Evolutionary conservation across 2,329 filamentous ascomycete genomes (phyloP), one percentile per base, ranked within the genome.

Genomic region (Alternaria conjuncta): DNA sequence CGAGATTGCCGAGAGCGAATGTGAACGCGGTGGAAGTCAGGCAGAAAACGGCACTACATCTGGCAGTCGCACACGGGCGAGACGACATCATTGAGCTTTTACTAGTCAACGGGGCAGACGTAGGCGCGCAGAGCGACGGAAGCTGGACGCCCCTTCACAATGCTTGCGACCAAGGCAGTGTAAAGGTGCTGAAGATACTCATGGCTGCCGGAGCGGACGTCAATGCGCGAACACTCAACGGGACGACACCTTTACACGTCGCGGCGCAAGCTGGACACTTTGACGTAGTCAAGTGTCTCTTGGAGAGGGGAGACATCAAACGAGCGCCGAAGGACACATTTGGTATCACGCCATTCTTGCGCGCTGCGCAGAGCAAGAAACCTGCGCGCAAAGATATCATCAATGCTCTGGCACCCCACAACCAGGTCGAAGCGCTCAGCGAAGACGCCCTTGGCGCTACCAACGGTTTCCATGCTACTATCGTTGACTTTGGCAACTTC

Each of bases 321-420:
- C 71, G 80, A 18, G 67, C 75, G 7, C 75, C 77, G 2, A 80
- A 80, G 65, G 83, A 85, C 61, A 75, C 75, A 3, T 83, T 82
- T 55, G 81, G 83, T 12, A 81, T 80, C 28, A 83, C 82, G 2
- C 80, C 81, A 0, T 78, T 84, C 23, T 69, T 84, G 6, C 73
- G 78, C 12, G 82, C 82, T 6, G 82, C 82, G 12, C 78, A 78
- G 51, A 78, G 78, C 53, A 79, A 78, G 54, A 69, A 60, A 10
- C 21, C 66, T 18, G 64, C 64, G n/a, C 71, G 79, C 20, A 78
- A 75, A 56, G 77, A 79, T n/a, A 82, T 83, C 18, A 79, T 82
- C 7, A 77, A 80, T 21, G 70, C 79, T 7, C 70, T 83, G 2
- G 80, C 82, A 6, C 82, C 82, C 0, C 82, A 78, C 61, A 79